These are phyloP conservation scores for Lipomyces sp. DNA, from an alignment of 805 yeast genomes.

Conservation along the genomic window DNA sequence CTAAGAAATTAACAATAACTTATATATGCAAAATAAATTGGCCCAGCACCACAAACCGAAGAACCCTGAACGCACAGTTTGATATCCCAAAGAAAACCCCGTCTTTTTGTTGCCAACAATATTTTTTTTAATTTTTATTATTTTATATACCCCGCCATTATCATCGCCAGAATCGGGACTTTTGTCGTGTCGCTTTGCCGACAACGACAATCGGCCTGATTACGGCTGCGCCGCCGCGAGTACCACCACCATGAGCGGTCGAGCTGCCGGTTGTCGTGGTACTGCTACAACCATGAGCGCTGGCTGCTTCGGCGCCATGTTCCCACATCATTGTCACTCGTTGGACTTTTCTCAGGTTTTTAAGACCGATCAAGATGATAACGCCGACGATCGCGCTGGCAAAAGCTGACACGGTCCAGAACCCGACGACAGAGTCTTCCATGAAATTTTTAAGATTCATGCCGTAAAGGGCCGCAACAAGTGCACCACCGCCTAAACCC, in stretches of 20 bases:
- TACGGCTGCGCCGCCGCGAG: neutral
- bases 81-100: neutral
- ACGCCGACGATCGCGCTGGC: conserved; percentile 52
- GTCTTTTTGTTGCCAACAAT: neutral
- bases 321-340: conserved; percentile 69
- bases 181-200: neutral
- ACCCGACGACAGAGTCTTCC: conserved; percentile 79
- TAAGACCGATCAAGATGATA: conserved; percentile 60
- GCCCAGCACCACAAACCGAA: neutral
- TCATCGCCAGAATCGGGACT: conserved; percentile 6
- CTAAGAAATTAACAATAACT: neutral
- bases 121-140: neutral
- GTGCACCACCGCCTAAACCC: conserved; percentile 79
- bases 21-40: neutral
- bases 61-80: conserved; percentile 3
- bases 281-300: neutral
- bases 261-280: neutral
- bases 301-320: neutral
- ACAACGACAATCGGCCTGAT: conserved; percentile 8
- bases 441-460: conserved; percentile 94
- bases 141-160: neutral
- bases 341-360: conserved; percentile 66
- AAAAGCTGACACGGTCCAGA: conserved; percentile 54
- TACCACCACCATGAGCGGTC: neutral
- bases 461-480: conserved; percentile 86